Evolutionary conservation across 2,329 filamentous ascomycete species (phyloP), one percentile per base, ranked within the genome.

Genomic region (Penicillium sp.): DNA sequence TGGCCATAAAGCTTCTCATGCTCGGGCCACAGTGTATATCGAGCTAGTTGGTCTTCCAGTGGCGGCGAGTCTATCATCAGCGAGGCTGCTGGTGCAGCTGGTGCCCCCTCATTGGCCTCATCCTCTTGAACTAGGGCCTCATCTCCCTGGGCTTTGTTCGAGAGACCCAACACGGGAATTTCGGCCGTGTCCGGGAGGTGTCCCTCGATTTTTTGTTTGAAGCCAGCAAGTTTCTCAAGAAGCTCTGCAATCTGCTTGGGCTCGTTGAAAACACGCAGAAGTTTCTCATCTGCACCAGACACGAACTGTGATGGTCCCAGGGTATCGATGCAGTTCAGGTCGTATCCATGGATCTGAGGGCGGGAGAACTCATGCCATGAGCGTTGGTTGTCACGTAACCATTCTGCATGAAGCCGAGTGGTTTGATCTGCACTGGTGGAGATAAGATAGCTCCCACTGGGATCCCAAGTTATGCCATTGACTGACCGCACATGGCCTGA

Each of bases 341-440:
- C 91, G 64, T 98, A 98, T 25, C 93, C 93, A 63, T 98, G 93
- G 50, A 98, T 98, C 63, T 98, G 93, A 3, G 93, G 93, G 34
- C 93, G 77, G 1, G 90, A 85, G 73, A 97, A 89, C 64, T 98
- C 93, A 65, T 97, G 91, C 93, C 93, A 98, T 8, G 87, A 88
- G 27, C 54, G 57, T 33, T 49, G 33, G 3, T 59, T 55, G 2
- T 64, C 65, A 19, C 73, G 72, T 45, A 76, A 77, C 93, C 91
- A 97, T 57, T 82, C 73, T 1, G 87, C 84, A 63, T 91, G 87
- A 14, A 97, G 75, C 33, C 93, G 78, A 3, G 91, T 95, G 0
- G 93, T 98, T 68, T 98, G 93, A 67, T 98, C 93, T 6, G 82
- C 80, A 60, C 88, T 84, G 2, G 91, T 96, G 0, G 90, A 94